Base-by-base conservation (phyloP, 495 filamentous ascomycete species). In the Elaphomyces granulatus region DNA sequence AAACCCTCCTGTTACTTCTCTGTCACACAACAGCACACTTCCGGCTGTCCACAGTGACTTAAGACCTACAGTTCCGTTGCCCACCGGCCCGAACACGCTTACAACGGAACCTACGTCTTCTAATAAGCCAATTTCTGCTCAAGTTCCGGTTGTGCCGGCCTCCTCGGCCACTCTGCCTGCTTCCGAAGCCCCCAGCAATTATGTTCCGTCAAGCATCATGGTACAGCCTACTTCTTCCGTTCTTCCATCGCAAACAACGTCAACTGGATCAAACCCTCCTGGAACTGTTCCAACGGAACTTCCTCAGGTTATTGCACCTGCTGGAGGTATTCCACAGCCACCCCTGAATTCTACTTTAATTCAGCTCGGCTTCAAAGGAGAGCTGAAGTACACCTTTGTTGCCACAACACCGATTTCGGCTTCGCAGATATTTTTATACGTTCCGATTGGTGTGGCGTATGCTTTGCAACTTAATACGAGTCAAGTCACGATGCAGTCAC, bases 311-410 rank as follows among this genome's bases (percentile, higher is more conserved):
- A 90, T 96, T 44, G 68, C 74, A 15, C 86, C 87, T 8, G 65
- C 72, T 17, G 66, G 59, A 21, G 67, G 67, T 23, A 50, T 66
- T n/a, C 56, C 61, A 10, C 35, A 55, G 15, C 54, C 59, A 31
- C 84, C 87, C 1, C 52, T 60, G 2, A 81, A 81, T 48, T 74
- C 71, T 1, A 67, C 68, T 15, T 53, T 86, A 46, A 77, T 94
- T 45, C 85, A 94, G 50, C 67, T 98, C 42, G 92, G 84, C 9
- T 94, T 95, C 68, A 61, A 73, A 18, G 77, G 76, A 49, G 64
- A 69, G 3, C 72, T 92, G 44, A 87, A 92, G 52, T 98, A 90
- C 56, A 58, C 63, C 4, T 93, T 88, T 52, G 82, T 98, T 20
- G 81, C 80, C 16, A 61, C 59, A 1, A 74, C 76, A 23, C 56